Base-by-base conservation (phyloP, 805 yeast genomes). In the Suhomyces sp. region DNA sequence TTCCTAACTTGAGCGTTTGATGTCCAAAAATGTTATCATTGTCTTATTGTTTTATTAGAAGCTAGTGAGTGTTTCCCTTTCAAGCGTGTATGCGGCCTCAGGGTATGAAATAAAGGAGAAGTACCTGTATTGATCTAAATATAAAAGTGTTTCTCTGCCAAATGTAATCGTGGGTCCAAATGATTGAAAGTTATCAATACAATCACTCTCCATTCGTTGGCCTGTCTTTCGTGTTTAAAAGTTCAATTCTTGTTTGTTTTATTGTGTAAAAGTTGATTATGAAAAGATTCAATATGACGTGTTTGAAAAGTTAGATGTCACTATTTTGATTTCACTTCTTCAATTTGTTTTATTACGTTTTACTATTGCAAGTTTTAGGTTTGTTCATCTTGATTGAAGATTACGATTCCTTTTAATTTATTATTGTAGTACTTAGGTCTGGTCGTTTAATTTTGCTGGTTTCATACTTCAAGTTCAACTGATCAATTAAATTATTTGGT, bases 51-150 rank as follows among this genome's bases (percentile, higher is more conserved):
- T 35, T 35, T 33, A 22, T 33, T 36, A 23, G 28, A 31, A 31
- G 13, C 13, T 28, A 19, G 31, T 28, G 38, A 27, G 24, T 35
- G 23, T 26, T 25, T 31, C 19, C 30, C 23, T 35, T 28, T 28
- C 22, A 31, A 23, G 29, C 18, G 38, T 35, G 33, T 33, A 36
- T 25, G 25, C 22, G 21, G 28, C 34, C 27, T 22, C 19, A 16
- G 23, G 38, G 31, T 22, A 31, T 8, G 25, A 26, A 6, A n/a
- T n/a, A n/a, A n/a, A n/a, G 23, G 28, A 15, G 22, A 35, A 18
- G 31, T 20, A 25, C 36, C 36, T 33, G 36, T 33, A 33, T 33
- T 33, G 36, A 33, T 33, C 11, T 33, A 26, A 31, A 33, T 33
- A 33, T 24, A 38, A 31, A n/a, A 38, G 19, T 19, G 37, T 18